Evolutionary conservation across 2,329 filamentous ascomycete species (phyloP), one percentile per base, ranked within the genome.

Genomic region (Fusarium mundagurra): DNA sequence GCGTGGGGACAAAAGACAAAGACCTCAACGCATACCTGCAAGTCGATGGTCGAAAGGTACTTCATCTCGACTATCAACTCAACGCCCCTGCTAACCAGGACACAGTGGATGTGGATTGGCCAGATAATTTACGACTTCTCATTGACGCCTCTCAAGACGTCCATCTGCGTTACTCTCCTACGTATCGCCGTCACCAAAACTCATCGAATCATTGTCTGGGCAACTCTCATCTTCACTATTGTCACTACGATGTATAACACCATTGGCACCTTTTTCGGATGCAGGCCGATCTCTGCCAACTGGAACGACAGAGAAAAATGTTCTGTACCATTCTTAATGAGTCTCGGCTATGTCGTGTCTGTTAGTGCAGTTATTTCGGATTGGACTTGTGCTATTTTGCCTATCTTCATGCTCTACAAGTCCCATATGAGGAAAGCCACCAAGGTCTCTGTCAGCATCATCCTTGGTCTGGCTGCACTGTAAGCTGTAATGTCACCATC

Each of bases 351-450:
- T 43, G 18, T 71, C 1, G 64, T 75, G 3, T 71, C 73, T 8
- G 41, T 48, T 0, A 57, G 53, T 2, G 61, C 72, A 1, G 69
- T 75, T 1, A 17, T 61, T 0, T 69, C 59, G 7, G 73, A 76
- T 11, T 76, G 64, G 64, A 36, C 34, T 1, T 75, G 73, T 17
- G 73, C 73, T 2, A 41, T 76, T 6, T 8, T 76, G 8, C 73
- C 73, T 0, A 22, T 58, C 0, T 76, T 76, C 1, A 73, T 76
- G 61, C 33, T 76, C 7, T 76, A 72, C 34, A 76, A 74, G 22
- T 54, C 70, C 3, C 34, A 66, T 5, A 76, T 76, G 73, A 66
- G 65, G 36, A 60, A 20, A 17, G 45, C 59, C 9, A 69, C 64
- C 5, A 76, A 76, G 51, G 17, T 76, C 18, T 74, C 70, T 6